phyloP scores from a whole-genome alignment of 2,329 filamentous ascomycete genomes.

The Diplodia seriata region DNA sequence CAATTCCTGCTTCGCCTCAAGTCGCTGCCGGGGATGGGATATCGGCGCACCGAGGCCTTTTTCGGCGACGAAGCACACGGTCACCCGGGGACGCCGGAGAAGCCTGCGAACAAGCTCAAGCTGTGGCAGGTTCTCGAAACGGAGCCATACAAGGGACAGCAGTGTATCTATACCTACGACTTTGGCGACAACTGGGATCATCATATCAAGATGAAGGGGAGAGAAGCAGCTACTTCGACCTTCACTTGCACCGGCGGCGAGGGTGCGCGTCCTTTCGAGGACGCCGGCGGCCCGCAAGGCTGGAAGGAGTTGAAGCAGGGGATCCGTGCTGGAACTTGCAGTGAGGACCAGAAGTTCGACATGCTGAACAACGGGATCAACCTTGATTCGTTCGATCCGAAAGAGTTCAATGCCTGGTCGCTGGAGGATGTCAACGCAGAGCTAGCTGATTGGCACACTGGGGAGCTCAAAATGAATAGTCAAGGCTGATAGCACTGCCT shows the following conservation, averaged over 20 bases:
- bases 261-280: background rate
- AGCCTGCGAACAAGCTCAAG: constrained; percentile 33
- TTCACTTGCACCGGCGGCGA: background rate
- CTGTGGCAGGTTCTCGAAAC: constrained; percentile 36
- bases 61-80: constrained; percentile 31
- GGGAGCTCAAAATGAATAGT: background rate
- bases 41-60: constrained; percentile 15
- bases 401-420: background rate
- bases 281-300: background rate
- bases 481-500: background rate
- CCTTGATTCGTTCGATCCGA: background rate
- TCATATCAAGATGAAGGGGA: background rate
- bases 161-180: background rate
- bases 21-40: background rate
- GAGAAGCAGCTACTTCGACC: background rate
- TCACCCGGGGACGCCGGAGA: constrained; percentile 36
- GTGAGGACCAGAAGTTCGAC: background rate
- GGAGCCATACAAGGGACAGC: constrained; percentile 17
- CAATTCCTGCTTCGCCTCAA: constrained; percentile 6
- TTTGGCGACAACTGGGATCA: background rate
- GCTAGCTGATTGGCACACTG: background rate
- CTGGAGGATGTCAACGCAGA: constrained; percentile 11
- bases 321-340: background rate
- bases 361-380: background rate
- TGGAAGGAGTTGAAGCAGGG: background rate